A percentile compares a stretch with the other conserved stretches of the same genome.
phyloP scores from a whole-genome alignment of 2,329 filamentous ascomycete genomes.

The Setomelanomma holmii region DNA sequence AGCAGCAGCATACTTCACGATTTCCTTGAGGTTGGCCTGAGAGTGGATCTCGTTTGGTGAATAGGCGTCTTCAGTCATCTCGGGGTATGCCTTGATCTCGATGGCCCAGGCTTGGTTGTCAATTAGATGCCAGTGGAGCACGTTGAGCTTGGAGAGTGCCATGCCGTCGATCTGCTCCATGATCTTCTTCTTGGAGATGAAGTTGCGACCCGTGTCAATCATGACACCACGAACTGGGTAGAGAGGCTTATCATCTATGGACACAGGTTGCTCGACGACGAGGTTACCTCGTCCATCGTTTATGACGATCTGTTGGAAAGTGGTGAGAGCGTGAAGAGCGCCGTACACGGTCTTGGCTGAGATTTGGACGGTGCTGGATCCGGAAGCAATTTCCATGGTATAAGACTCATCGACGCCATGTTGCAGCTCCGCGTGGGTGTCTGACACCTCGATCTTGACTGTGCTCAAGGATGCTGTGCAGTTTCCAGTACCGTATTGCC shows the following conservation, averaged over 20 bases:
- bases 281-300: constrained; percentile 54
- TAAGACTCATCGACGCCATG: constrained; percentile 67
- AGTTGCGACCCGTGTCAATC: constrained; percentile 64
- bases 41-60: constrained; percentile 58
- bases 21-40: constrained; percentile 50
- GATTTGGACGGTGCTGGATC: constrained; percentile 54
- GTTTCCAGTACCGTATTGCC: constrained; percentile 34
- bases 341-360: constrained; percentile 61
- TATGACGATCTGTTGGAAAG: constrained; percentile 64
- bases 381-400: constrained; percentile 53
- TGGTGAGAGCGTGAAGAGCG: constrained; percentile 63
- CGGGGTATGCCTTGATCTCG: constrained; percentile 57
- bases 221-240: constrained; percentile 64
- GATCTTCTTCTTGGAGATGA: constrained; percentile 59
- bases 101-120: constrained; percentile 65
- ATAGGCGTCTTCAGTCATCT: constrained; percentile 64
- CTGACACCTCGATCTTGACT: constrained; percentile 56
- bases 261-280: constrained; percentile 62
- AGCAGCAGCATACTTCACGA: constrained; percentile 60
- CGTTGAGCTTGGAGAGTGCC: constrained; percentile 64
- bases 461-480: constrained; percentile 46
- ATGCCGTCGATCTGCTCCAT: constrained; percentile 63
- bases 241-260: constrained; percentile 58
- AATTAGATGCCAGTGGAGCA: constrained; percentile 65
- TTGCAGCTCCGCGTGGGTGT: constrained; percentile 58